phyloP scores from a whole-genome alignment of 345 rosid species.

The Murraya paniculata region DNA sequence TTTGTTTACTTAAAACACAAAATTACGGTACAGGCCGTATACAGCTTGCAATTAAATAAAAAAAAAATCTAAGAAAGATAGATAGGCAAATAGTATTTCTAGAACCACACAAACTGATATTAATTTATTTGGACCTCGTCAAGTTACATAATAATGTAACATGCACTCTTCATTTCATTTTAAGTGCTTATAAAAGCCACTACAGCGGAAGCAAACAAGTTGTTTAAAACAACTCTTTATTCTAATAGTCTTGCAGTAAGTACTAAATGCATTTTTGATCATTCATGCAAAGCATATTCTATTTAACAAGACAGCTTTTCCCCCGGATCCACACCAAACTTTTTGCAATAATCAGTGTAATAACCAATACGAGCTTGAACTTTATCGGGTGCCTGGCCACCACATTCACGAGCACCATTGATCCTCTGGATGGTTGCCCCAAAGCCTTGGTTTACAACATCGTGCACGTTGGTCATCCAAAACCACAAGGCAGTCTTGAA shows the following conservation, averaged over 20 bases:
- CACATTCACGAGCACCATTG: conserved; percentile 7
- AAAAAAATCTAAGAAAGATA: no score
- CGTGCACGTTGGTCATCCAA: conserved; percentile 56
- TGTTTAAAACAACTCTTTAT: neutral
- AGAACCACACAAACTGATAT: no score
- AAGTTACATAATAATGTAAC: no score
- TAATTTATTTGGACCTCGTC: no score
- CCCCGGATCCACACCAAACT: neutral
- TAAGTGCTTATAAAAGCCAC: no score
- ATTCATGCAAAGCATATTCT: neutral
- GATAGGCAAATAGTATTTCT: no score
- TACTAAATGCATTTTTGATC: neutral
- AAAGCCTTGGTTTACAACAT: conserved; percentile 47
- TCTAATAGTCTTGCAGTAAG: no score
- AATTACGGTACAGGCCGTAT: no score
- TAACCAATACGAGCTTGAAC: conserved; percentile 1
- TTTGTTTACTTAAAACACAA: no score
- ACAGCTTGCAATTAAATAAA: no score
- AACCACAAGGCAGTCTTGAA: conserved; percentile 74
- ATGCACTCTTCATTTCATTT: no score
- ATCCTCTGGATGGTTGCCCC: conserved; percentile 1
- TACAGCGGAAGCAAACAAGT: neutral
- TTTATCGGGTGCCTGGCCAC: neutral
- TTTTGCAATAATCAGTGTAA: neutral
- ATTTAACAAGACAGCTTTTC: neutral